Evolutionary conservation across 192 early-diverging fungal genomes (phyloP), one percentile per base, ranked within the genome.

Genomic region (Dimargaris cristalligena): DNA sequence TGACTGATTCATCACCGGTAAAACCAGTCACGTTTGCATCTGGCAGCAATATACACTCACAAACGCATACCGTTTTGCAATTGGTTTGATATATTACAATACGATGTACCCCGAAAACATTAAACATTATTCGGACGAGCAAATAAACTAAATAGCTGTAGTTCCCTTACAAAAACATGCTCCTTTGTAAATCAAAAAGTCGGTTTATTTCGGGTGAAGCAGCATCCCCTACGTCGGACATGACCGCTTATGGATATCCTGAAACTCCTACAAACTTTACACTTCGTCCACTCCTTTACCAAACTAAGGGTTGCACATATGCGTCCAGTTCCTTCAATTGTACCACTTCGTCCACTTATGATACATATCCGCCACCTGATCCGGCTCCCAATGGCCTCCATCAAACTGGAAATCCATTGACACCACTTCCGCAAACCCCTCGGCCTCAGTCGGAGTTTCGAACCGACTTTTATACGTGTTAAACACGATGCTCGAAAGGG

Each of bases 401-500:
- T 52, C 20, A 23, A 52, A 26, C 2, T 23, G 23, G 28, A 52
- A 52, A 14, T 23, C 13, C 2, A 52, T 11, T 52, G 23, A 26
- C 2, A 52, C 22, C 13, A 52, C 50, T 26, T 52, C 50, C 13
- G 20, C 28, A 26, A 52, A 52, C 2, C 50, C 50, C 28, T 52
- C 50, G 50, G 20, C 23, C 2, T 18, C 28, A 52, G 50, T 29
- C 2, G 50, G 50, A 11, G 50, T 2, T 26, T 52, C 50, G 50
- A 52, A 26, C 14, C 50, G 50, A 26, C 50, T 52, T 18, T 52
- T 52, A 52, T 23, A 52, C 23, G 50, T 52, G 50, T 52, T 16
- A 26, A 29, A 52, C 14, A 30, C 50, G 13, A 52, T 26, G 20
- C 13, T 25, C 2, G 50, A 26, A 23, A 52, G 16, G 16, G 38